Evolutionary conservation across 768 basidiomycete species (phyloP).

Genomic region (Boletus rex-veris): DNA sequence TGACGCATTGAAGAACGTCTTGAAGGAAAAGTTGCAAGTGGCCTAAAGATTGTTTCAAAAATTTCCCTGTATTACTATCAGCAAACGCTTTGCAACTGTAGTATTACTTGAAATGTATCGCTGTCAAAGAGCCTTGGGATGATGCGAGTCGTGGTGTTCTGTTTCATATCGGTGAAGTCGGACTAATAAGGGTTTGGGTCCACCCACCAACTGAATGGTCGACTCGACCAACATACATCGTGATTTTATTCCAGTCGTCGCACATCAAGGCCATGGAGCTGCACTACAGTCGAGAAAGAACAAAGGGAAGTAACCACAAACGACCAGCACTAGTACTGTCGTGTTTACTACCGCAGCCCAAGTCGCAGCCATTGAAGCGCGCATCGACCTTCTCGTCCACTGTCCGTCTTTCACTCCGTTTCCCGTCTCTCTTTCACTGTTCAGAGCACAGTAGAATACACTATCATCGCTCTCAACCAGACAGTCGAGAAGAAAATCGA

Average conservation of each 20-base stretch:
- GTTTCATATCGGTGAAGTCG: too few species aligned
- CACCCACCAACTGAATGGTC: too few species aligned
- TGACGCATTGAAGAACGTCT: slow-evolving; percentile 73
- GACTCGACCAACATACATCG: not conserved
- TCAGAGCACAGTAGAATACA: slow-evolving; percentile 71
- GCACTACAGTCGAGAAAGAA: slow-evolving; percentile 24
- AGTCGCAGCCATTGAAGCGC: slow-evolving; percentile 53
- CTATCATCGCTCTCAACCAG: slow-evolving; percentile 75
- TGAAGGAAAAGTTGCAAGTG: slow-evolving; percentile 34
- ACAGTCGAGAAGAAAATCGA: slow-evolving; percentile 70
- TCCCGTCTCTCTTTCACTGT: slow-evolving; percentile 1
- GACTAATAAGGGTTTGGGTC: too few species aligned
- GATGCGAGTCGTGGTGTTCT: too few species aligned
- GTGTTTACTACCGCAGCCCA: slow-evolving; percentile 54
- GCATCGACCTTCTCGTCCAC: slow-evolving; percentile 68
- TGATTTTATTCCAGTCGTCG: slow-evolving; percentile 56
- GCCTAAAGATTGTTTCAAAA: too few species aligned
- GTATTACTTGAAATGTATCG: too few species aligned
- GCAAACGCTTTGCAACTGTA: too few species aligned
- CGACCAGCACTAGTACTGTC: slow-evolving; percentile 6
- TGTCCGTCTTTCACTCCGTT: slow-evolving; percentile 42
- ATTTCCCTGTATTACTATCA: too few species aligned
- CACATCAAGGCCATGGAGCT: slow-evolving; percentile 13
- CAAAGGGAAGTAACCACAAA: too few species aligned
- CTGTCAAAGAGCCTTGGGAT: too few species aligned